Evolutionary conservation across 345 rosid genomes (phyloP).

Genomic region (Rhizophora apiculata): DNA sequence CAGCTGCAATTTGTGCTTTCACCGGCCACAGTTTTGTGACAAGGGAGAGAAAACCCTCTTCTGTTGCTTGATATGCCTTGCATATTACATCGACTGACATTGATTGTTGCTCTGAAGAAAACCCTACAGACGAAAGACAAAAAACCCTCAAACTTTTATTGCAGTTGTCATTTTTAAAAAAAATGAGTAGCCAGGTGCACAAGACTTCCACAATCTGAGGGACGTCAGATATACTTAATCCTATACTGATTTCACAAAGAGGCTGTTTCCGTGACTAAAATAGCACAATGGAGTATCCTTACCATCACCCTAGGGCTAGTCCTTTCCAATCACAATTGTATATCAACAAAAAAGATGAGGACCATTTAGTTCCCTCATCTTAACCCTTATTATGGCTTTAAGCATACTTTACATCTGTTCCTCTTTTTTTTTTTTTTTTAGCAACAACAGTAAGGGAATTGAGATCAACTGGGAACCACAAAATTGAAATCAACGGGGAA

Average conservation of each 20-base stretch:
- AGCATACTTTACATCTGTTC: background rate
- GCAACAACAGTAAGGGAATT: background rate
- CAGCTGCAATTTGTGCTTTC: slow-evolving; percentile 83
- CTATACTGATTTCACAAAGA: too few relatives aligned
- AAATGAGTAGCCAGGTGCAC: background rate
- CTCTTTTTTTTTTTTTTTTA: background rate
- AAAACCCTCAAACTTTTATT: slow-evolving; percentile 12
- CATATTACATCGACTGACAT: slow-evolving; percentile 69
- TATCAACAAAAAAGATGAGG: too few relatives aligned
- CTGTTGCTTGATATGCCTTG: slow-evolving; percentile 83
- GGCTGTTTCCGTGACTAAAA: too few relatives aligned
- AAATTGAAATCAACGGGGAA: background rate
- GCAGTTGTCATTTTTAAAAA: background rate
- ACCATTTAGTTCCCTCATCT: background rate
- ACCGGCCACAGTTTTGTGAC: slow-evolving; percentile 60
- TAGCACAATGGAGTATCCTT: too few relatives aligned
- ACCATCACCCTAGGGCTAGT: too few relatives aligned
- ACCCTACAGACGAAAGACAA: slow-evolving; percentile 43
- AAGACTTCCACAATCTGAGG: too few relatives aligned
- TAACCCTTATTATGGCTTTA: background rate
- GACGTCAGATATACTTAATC: too few relatives aligned
- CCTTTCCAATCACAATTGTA: too few relatives aligned
- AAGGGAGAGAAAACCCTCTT: slow-evolving; percentile 69
- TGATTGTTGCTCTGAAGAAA: slow-evolving; percentile 63
- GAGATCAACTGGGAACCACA: slow-evolving; percentile 6